A percentile compares a stretch with the other conserved stretches of the same genome.
Evolutionary conservation across 176 grass and related monocot genomes (phyloP).

Genomic region (Oryza australiensis): DNA sequence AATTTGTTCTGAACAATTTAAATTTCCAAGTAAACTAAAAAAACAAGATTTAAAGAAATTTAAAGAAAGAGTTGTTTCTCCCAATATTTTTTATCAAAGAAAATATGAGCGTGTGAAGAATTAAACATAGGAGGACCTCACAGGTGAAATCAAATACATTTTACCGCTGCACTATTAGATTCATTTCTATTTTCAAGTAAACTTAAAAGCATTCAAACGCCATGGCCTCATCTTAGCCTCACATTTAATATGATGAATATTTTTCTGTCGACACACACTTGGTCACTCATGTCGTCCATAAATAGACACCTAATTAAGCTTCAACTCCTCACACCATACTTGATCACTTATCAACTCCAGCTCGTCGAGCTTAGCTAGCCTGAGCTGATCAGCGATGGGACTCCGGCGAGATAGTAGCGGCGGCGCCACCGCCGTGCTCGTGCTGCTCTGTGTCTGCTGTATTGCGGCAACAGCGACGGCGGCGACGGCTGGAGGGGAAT

Average conservation of each 20-base stretch:
- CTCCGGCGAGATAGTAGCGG: not conserved
- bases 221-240: not conserved
- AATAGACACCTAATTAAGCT: not conserved
- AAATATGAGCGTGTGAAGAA: too few species aligned
- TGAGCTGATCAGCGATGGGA: not conserved
- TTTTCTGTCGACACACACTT: not conserved
- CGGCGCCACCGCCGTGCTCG: not conserved
- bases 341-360: not conserved
- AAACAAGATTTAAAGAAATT: too few species aligned
- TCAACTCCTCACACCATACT: not conserved
- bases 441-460: constrained; percentile 10
- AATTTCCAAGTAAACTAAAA: not conserved
- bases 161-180: too few species aligned
- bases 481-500: not conserved
- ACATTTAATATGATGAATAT: not conserved
- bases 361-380: not conserved
- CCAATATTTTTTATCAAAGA: too few species aligned
- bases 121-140: too few species aligned
- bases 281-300: not conserved
- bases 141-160: too few species aligned
- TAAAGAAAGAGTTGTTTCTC: too few species aligned
- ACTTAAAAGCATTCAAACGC: not conserved
- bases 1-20: not conserved
- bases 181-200: not conserved
- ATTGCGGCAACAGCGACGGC: not conserved